Conservation (phyloP, 2,329 filamentous ascomycete genomes). For the Celoporthe dispersa region DNA sequence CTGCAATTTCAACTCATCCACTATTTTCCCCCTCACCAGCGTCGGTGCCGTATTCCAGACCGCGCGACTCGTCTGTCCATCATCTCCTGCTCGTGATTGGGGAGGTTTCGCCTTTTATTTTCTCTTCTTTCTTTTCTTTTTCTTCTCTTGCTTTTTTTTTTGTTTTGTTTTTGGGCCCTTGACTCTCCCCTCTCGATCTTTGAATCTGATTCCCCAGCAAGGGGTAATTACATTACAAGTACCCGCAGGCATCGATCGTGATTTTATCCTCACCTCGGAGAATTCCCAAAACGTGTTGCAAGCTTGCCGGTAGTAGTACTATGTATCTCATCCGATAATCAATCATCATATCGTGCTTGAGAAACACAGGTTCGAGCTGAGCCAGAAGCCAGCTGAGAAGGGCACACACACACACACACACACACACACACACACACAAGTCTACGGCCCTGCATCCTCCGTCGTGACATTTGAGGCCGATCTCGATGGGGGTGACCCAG, state of each 20-base stretch:
- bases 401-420: neutral
- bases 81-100: neutral
- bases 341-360: neutral
- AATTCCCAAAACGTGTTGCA: neutral
- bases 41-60: constrained; percentile 7
- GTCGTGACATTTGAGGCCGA: neutral
- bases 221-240: neutral
- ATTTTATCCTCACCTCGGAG: neutral
- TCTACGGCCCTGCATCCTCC: neutral
- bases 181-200: too few species aligned
- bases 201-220: neutral
- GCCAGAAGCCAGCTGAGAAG: too few species aligned
- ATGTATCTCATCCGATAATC: neutral
- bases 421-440: neutral
- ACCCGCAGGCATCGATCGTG: neutral
- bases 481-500: neutral
- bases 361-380: neutral
- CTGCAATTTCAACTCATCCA: constrained; percentile 27
- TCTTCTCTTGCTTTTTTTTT: neutral
- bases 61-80: neutral
- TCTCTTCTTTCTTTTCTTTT: neutral
- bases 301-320: neutral
- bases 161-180: too few species aligned
- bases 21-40: constrained; percentile 19
- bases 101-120: neutral